Base-by-base conservation (phyloP, 306 rosid genomes). In the Cucumis sativus region DNA sequence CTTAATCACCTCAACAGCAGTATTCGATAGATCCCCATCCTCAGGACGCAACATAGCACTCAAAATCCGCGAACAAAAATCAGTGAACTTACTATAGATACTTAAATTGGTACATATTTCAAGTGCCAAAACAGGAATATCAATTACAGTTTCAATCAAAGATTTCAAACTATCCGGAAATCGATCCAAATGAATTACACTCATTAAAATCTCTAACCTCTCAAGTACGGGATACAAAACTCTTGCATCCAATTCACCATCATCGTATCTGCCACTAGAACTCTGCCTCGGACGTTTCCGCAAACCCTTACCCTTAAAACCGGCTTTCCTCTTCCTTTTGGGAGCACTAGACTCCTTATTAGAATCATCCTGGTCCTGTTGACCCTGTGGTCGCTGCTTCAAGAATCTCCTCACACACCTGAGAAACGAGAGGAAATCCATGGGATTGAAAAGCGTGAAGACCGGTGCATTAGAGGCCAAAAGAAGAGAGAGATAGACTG, bases 351-450 rank as follows among this genome's bases (percentile, higher is more conserved):
- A 75, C 60, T 77, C 80, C 55, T 68, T 80, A 39, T 67, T 64
- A 4, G 72, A 11, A 16, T 52, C 79, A 1, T 37, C 64, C 4
- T 51, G 28, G 2, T 58, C 70, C 17, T 66, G 30, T 5, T 51
- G 79, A 15, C 54, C 58, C 8, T 3, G 30, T 3, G 85, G 63
- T 4, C 80, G 82, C 65, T 55, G 82, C 86, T 92, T 94, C 80
- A 89, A 83, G 52, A 84, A 82, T 35, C 93, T 91, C 37, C 96
- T 96, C 56, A 94, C 77, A 21, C 96, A 90, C 63, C 91, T 92
- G 80, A 94, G 96, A 81, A 94, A 89, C 58, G 98, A 92, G 81
- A 92, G 91, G 57, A 92, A 90, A 0, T 89, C 87, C 82, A 94
- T 82, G 9, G 96, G 98, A 54, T 91, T 85, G 84, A 94, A 94